Percentiles rank a stretch among this genome's conserved stretches.
Conservation (phyloP, 345 rosid genomes). For the Luvunga scandens region DNA sequence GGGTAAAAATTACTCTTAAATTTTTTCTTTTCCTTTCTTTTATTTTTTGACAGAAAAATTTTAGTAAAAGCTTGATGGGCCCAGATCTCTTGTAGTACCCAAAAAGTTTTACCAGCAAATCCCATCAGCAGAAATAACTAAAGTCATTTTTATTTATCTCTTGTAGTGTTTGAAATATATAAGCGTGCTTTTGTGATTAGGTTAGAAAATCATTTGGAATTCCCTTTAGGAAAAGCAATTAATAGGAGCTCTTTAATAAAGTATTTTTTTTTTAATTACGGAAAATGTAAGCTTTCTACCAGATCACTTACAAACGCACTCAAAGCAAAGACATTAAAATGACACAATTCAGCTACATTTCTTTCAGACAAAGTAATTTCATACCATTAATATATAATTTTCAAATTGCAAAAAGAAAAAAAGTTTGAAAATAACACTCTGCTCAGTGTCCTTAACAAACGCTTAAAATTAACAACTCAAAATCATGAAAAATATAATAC, state of each 20-base stretch:
- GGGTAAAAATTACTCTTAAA: too few relatives aligned
- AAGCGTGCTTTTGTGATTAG: neutral
- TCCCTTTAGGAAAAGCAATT: neutral
- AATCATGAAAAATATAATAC: neutral
- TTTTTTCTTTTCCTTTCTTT: too few relatives aligned
- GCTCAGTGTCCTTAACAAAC: neutral
- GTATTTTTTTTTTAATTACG: neutral
- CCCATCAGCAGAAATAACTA: too few relatives aligned
- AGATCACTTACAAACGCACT: neutral
- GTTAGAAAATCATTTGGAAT: neutral
- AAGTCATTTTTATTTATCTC: too few relatives aligned
- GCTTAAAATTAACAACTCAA: neutral
- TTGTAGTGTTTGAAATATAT: too few relatives aligned
- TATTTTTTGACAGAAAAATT: too few relatives aligned
- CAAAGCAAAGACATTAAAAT: neutral
- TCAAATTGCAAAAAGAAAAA: neutral
- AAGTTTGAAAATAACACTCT: neutral
- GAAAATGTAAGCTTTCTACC: neutral
- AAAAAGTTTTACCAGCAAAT: too few relatives aligned
- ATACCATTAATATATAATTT: too few relatives aligned
- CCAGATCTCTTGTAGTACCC: too few relatives aligned
- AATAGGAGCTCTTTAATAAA: neutral
- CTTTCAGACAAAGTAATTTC: neutral
- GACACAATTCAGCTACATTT: neutral
- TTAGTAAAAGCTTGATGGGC: too few relatives aligned